phyloP scores from a whole-genome alignment of 805 yeast genomes.

The Isabelozyma heimii region DNA sequence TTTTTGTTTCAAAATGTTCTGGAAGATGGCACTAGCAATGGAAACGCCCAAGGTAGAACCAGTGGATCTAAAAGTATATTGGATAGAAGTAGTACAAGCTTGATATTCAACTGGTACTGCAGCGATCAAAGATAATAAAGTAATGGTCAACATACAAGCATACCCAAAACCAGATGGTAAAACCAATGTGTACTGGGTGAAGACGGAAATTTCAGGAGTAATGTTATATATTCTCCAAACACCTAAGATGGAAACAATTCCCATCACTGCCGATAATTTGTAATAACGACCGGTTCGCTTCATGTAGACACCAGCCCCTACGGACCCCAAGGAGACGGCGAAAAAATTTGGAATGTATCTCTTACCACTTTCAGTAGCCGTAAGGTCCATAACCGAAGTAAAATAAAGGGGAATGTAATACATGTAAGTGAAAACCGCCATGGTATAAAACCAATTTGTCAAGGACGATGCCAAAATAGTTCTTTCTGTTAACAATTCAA shows the following conservation, averaged over 20 bases:
- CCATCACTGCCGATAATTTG: constrained; percentile 40
- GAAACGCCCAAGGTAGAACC: constrained; percentile 86
- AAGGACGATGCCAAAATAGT: constrained; percentile 66
- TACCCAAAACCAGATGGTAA: constrained; percentile 63
- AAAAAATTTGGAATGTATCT: constrained; percentile 65
- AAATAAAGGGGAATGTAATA: constrained; percentile 72
- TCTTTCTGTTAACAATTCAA: constrained; percentile 52
- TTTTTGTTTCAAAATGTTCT: constrained; percentile 36
- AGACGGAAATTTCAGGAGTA: constrained; percentile 14
- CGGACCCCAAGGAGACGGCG: constrained; percentile 66
- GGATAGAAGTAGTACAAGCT: constrained; percentile 86
- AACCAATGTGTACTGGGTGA: constrained; percentile 28
- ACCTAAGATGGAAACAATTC: constrained; percentile 48
- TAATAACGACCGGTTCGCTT: constrained; percentile 65
- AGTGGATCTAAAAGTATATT: constrained; percentile 81
- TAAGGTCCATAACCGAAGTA: constrained; percentile 48
- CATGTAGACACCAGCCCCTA: constrained; percentile 67
- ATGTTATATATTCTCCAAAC: constrained; percentile 28
- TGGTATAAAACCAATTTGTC: constrained; percentile 68
- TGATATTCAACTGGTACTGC: constrained; percentile 68
- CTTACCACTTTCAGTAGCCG: constrained; percentile 57
- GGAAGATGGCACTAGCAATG: constrained; percentile 64
- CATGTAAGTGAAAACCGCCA: constrained; percentile 61
- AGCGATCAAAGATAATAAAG: constrained; percentile 71
- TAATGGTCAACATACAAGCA: constrained; percentile 65